Conservation (phyloP, 306 rosid genomes). For the Gastrolobium villosum region DNA sequence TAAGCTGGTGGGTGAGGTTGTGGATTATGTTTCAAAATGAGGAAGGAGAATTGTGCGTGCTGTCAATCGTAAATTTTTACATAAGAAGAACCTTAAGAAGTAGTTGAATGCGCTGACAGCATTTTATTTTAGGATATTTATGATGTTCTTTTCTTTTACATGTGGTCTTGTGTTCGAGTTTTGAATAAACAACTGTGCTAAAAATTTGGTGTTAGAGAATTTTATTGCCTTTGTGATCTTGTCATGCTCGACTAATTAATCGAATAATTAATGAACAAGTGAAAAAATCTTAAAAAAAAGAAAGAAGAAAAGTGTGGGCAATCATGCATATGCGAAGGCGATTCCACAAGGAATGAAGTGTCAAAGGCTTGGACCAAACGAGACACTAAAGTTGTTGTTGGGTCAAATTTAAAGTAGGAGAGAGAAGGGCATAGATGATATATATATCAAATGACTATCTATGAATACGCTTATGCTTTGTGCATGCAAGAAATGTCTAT, state of each 20-base stretch:
- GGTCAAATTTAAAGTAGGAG: conserved; percentile 46
- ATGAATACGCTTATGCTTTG: conserved; percentile 30
- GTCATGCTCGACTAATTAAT: too few relatives aligned
- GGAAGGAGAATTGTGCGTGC: neutral
- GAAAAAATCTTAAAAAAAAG: neutral
- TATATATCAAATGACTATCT: neutral
- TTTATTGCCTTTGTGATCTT: too few relatives aligned
- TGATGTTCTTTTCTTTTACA: too few relatives aligned
- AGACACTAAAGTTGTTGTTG: conserved; percentile 20
- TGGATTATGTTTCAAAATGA: neutral
- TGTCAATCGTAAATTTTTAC: too few relatives aligned
- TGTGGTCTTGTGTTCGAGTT: too few relatives aligned
- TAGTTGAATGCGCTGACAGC: neutral
- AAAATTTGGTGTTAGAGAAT: too few relatives aligned
- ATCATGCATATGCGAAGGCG: conserved; percentile 45
- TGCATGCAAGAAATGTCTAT: conserved; percentile 49
- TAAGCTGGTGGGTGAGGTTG: too few relatives aligned
- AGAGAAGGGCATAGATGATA: neutral
- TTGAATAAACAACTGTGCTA: too few relatives aligned
- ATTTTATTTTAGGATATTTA: neutral
- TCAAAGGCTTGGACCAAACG: conserved; percentile 39
- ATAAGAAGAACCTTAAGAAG: neutral
- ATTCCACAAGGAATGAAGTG: conserved; percentile 35
- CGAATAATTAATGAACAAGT: too few relatives aligned
- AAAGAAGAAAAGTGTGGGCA: conserved; percentile 38